Evolutionary conservation across 1,284 basidiomycete species (phyloP).

Genomic region (Ustilago curta): DNA sequence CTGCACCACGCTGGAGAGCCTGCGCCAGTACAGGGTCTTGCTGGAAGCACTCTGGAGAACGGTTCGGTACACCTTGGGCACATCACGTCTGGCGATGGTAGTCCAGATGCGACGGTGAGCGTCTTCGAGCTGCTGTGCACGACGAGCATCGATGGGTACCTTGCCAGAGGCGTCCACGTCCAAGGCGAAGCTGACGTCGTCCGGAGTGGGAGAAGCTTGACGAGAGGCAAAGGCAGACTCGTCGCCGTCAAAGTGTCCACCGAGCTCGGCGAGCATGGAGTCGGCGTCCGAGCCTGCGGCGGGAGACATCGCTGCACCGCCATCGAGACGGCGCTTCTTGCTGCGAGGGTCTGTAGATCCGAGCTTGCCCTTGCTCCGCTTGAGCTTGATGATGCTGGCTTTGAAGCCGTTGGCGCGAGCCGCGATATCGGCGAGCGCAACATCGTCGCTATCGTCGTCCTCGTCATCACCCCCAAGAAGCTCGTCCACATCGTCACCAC

Average conservation of each 20-base stretch:
- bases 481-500: constrained; percentile 46
- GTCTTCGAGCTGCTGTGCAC: constrained; percentile 63
- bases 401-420: constrained; percentile 29
- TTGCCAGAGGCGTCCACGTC: constrained; percentile 50
- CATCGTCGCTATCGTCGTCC: constrained; percentile 43
- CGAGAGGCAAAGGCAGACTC: constrained; percentile 42
- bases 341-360: constrained; percentile 22
- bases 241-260: constrained; percentile 37
- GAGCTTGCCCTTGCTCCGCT: constrained; percentile 49
- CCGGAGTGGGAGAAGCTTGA: constrained; percentile 36
- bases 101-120: constrained; percentile 68
- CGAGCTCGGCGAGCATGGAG: constrained; percentile 35
- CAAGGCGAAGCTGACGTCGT: constrained; percentile 39
- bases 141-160: constrained; percentile 58
- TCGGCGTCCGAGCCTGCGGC: constrained; percentile 42
- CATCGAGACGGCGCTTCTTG: constrained; percentile 48
- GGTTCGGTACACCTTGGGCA: constrained; percentile 68
- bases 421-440: constrained; percentile 45
- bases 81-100: constrained; percentile 66
- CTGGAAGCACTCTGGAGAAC: constrained; percentile 63
- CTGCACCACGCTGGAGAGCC: constrained; percentile 81
- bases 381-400: constrained; percentile 53
- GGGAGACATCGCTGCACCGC: constrained; percentile 32
- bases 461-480: constrained; percentile 38
- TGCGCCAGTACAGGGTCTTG: constrained; percentile 76